A percentile compares a stretch with the other conserved stretches of the same genome.
Evolutionary conservation across 1,284 basidiomycete genomes (phyloP).

Genomic region (Cryptococcus sp.): DNA sequence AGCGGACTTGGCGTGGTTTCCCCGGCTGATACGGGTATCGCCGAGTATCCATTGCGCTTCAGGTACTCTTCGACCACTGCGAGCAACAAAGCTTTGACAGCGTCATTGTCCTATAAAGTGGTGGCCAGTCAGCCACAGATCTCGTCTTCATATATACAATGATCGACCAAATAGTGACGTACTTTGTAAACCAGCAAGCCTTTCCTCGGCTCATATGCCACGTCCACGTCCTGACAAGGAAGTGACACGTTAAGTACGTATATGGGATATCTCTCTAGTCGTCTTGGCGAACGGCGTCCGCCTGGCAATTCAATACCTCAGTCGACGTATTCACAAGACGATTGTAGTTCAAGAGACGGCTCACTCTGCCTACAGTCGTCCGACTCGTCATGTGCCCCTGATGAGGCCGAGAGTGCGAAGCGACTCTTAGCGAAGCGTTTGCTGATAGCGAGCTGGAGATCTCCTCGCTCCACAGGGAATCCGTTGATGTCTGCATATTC

Average conservation of each 20-base stretch:
- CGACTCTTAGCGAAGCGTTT: slow-evolving; percentile 58
- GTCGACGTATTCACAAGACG: background rate
- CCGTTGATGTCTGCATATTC: slow-evolving; percentile 71
- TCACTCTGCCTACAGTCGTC: slow-evolving; percentile 7
- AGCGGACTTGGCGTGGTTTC: slow-evolving; percentile 6
- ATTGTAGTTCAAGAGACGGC: background rate
- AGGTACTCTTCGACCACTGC: slow-evolving; percentile 68
- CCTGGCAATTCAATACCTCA: slow-evolving; percentile 8
- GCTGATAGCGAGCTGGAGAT: slow-evolving; percentile 71
- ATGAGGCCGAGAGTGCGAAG: slow-evolving; percentile 28
- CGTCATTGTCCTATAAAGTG: slow-evolving; percentile 58
- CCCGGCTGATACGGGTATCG: background rate
- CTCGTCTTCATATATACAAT: background rate
- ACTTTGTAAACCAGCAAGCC: slow-evolving; percentile 66
- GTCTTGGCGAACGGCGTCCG: slow-evolving; percentile 69
- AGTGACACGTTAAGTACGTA: slow-evolving; percentile 76
- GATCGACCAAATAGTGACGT: slow-evolving; percentile 43
- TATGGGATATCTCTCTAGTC: slow-evolving; percentile 68
- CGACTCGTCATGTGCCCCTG: slow-evolving; percentile 10
- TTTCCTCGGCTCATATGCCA: slow-evolving; percentile 75
- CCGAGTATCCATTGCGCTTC: slow-evolving; percentile 63
- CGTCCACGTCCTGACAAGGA: slow-evolving; percentile 68
- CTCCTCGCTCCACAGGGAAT: slow-evolving; percentile 68
- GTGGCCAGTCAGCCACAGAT: background rate
- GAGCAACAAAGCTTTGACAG: slow-evolving; percentile 62